Conservation (phyloP, 495 filamentous ascomycete genomes). For the Cercophora samala region DNA sequence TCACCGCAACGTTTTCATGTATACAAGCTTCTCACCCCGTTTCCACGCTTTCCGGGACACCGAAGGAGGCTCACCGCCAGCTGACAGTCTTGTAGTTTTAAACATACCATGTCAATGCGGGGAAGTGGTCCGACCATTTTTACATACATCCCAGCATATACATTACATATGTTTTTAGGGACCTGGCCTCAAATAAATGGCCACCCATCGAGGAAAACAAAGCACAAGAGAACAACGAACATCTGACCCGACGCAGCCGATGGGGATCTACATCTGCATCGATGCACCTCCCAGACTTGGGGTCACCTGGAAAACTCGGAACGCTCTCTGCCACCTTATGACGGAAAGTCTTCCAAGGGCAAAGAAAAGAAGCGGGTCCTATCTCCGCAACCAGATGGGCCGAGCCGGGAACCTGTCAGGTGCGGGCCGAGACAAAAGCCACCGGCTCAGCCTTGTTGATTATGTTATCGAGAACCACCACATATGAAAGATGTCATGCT, state of each 20-base stretch:
- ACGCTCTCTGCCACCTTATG: not conserved
- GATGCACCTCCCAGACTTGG: not conserved
- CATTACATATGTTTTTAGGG: not conserved
- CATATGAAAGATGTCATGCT: no score
- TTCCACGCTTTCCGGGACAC: not conserved
- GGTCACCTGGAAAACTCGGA: not conserved
- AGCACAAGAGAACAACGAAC: not conserved
- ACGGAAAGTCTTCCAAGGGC: not conserved
- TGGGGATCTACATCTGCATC: not conserved
- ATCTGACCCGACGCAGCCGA: not conserved
- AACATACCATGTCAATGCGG: not conserved
- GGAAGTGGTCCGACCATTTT: not conserved
- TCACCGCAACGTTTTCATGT: not conserved
- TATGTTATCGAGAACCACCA: not conserved
- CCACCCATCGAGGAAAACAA: not conserved
- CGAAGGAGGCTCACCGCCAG: not conserved
- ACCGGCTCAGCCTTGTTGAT: not conserved
- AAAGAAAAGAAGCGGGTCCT: not conserved
- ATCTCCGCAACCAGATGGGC: not conserved
- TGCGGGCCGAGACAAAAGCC: not conserved
- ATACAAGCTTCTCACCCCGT: no score
- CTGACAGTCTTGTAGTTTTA: not conserved
- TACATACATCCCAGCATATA: not conserved
- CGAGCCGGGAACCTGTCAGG: not conserved
- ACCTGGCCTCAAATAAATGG: not conserved